phyloP scores from a whole-genome alignment of 345 rosid species.

The Raphanus raphanistrum region DNA sequence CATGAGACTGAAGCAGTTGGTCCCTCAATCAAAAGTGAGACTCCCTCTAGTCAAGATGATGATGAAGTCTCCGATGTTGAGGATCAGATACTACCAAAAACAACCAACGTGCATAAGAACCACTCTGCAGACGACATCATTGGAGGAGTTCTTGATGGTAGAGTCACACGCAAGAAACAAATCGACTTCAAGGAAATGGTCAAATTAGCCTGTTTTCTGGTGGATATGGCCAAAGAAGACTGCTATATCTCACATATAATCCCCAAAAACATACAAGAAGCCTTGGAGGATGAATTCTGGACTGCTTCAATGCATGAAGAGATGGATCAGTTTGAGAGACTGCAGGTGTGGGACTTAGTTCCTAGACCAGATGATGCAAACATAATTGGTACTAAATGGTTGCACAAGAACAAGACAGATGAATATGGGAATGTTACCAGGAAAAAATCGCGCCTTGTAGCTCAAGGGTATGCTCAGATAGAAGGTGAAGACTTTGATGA shows the following conservation, averaged over 20 bases:
- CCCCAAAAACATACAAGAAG: neutral
- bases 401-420: neutral
- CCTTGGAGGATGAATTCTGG: neutral
- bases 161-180: neutral
- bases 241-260: no score
- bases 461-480: neutral
- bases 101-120: neutral
- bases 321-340: neutral
- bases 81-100: neutral
- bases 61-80: neutral
- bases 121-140: neutral
- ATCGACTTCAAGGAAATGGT: neutral
- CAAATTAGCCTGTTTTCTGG: neutral
- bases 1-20: no score
- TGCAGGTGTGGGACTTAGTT: neutral
- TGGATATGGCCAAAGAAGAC: neutral
- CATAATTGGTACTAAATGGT: neutral
- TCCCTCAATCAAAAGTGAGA: no score
- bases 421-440: neutral
- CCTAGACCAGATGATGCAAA: no score
- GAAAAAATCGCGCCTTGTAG: neutral
- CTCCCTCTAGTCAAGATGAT: no score
- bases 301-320: neutral
- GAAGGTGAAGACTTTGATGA: neutral
- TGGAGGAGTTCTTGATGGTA: neutral